Evolutionary conservation across 202 grass and related monocot genomes (phyloP).

Genomic region (Schoenoplectus tabernaemontani): DNA sequence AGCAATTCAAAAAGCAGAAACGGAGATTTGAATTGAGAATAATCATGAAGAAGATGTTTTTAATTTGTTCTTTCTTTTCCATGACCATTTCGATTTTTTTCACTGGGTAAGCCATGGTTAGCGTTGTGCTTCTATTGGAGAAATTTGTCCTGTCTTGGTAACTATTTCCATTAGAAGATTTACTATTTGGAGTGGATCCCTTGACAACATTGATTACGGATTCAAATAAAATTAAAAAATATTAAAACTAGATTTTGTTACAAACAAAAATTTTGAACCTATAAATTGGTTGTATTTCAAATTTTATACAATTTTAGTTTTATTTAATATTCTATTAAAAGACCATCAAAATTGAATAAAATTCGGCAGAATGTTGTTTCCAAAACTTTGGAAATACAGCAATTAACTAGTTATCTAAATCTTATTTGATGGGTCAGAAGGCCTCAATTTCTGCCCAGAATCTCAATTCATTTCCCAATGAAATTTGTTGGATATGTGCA

Average conservation of each 20-base stretch:
- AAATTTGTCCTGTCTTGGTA: neutral
- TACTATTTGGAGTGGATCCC: no score
- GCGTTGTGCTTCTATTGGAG: neutral
- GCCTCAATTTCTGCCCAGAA: neutral
- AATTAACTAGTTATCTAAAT: neutral
- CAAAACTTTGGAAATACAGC: neutral
- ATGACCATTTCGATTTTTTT: neutral
- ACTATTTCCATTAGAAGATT: no score
- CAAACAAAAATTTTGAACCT: no score
- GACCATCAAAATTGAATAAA: no score
- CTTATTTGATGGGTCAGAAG: neutral
- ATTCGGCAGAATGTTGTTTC: neutral
- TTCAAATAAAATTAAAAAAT: no score
- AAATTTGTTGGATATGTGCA: neutral
- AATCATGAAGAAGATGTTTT: neutral
- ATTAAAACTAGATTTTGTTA: no score
- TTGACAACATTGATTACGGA: no score
- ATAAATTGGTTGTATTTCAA: no score
- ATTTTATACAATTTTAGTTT: no score
- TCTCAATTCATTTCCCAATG: no score
- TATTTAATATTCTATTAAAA: no score
- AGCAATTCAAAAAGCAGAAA: constrained; percentile 26
- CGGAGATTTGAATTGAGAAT: neutral
- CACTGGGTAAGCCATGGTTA: no score
- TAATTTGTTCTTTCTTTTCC: neutral